Conservation (phyloP, 2,329 filamentous ascomycete genomes). For the Orbilia ellipsospora region DNA sequence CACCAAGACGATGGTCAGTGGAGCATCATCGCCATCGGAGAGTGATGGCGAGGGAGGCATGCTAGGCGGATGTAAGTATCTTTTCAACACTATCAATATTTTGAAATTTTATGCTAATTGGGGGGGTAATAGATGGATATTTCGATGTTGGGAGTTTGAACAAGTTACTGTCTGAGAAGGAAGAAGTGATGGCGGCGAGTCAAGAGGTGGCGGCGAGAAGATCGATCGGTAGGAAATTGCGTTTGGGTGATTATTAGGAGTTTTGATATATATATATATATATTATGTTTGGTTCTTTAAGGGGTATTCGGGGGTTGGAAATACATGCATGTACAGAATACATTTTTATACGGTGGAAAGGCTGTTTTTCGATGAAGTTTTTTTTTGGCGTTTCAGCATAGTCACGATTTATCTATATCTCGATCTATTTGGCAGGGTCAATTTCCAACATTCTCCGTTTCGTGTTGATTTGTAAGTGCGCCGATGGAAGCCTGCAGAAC, state of each 20-base stretch:
- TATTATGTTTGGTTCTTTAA: not conserved
- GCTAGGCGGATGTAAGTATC: conserved; percentile 57
- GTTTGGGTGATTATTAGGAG: conserved; percentile 57
- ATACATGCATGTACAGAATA: not conserved
- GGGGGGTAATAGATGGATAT: conserved; percentile 56
- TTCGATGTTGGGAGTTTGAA: conserved; percentile 59
- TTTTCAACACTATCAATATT: not conserved
- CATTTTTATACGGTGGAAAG: not conserved
- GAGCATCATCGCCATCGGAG: conserved; percentile 54
- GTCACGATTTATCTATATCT: no score
- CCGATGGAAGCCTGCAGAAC: conserved; percentile 47
- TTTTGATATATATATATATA: not conserved
- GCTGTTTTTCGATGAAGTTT: not conserved
- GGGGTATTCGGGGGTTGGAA: not conserved
- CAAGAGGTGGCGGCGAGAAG: conserved; percentile 50
- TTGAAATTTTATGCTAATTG: conserved; percentile 6
- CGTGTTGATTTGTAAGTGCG: conserved; percentile 45
- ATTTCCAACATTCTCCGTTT: conserved; percentile 22
- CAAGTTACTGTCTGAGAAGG: conserved; percentile 58
- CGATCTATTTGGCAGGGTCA: no score
- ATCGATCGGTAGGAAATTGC: conserved; percentile 58
- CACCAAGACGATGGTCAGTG: conserved; percentile 27
- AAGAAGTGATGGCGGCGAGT: conserved; percentile 51
- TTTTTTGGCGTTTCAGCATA: not conserved
- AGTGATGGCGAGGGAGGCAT: conserved; percentile 59